Evolutionary conservation across 768 basidiomycete species (phyloP).

Genomic region (Mrakia hoshinonis): DNA sequence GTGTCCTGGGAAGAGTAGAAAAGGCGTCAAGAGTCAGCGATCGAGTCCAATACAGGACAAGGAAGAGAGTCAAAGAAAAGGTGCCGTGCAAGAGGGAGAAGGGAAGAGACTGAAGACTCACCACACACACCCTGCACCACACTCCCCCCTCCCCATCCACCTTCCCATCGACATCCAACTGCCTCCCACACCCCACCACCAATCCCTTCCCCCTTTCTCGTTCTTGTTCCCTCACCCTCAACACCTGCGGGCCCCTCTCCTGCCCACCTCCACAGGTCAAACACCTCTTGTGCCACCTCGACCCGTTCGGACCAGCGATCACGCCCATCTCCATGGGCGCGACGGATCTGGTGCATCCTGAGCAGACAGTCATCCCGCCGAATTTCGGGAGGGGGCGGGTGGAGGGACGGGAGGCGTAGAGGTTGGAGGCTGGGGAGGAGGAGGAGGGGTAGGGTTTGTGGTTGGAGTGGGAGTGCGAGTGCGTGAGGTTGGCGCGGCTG

Average conservation of each 20-base stretch:
- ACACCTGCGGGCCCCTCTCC: not conserved
- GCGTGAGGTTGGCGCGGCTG: not conserved
- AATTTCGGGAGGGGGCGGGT: not conserved
- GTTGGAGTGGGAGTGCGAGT: not conserved
- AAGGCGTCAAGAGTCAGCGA: no score
- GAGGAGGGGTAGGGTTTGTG: not conserved
- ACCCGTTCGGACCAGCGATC: not conserved
- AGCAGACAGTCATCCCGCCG: slow-evolving; percentile 5
- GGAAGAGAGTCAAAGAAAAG: no score
- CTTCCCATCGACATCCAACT: slow-evolving; percentile 10
- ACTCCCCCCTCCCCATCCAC: slow-evolving; percentile 7
- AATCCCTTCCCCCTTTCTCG: no score
- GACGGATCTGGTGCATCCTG: not conserved
- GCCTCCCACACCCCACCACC: slow-evolving; percentile 12
- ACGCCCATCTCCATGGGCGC: not conserved
- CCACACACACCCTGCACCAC: slow-evolving; percentile 15
- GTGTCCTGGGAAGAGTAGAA: not conserved
- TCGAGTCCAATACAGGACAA: no score
- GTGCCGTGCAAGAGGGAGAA: not conserved
- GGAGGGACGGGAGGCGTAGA: no score
- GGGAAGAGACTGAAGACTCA: not conserved
- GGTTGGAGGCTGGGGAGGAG: not conserved
- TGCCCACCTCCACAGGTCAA: slow-evolving; percentile 17
- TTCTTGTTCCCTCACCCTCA: not conserved
- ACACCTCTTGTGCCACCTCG: slow-evolving; percentile 15